Base-by-base conservation (phyloP, 495 filamentous ascomycete genomes). In the Aspergillus homomorphus region DNA sequence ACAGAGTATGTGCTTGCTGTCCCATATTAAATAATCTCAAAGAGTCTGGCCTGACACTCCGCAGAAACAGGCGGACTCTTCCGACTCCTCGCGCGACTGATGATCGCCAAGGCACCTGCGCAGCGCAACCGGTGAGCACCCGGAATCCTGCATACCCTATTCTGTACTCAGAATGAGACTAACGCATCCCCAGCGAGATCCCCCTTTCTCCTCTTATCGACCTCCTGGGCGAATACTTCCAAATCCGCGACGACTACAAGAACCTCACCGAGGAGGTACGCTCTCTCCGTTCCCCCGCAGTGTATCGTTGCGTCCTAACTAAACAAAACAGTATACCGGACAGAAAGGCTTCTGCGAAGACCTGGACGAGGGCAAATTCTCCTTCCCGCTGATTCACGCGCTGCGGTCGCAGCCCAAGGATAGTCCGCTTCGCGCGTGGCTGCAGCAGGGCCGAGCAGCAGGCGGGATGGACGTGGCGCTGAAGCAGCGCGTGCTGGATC, bases 41-140 rank as follows among this genome's bases (percentile, higher is more conserved):
- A n/a, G n/a, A n/a, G 23, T 42, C 14, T 14, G 30, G 12, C 0
- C 4, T 43, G 18, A 23, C 10, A 1, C 6, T 56, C n/a, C 20
- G 1, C 22, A 75, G 70, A 77, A 60, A 76, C 75, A 1, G 71
- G 74, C 10, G 71, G 68, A n/a, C 53, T 78, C 4, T 77, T 77
- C 63, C 53, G 66, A 2, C 21, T 77, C 10, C 23, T 73, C 12
- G 55, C 58, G 0, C 54, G 63, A 16, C 49, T 77, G n/a, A 72
- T 77, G 54, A 38, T 14, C 38, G 61, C 38, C 46, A 65, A 57
- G 44, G 56, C 61, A 3, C n/a, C 45, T n/a, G 16, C 43, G 15
- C 54, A 58, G n/a, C 41, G 49, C 12, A 49, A 57, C 7, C 56
- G 43, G 51, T 67, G n/a, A 28, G 45, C 19, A 62, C 28, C 18